Conservation (phyloP, 2,329 filamentous ascomycete species). For the Albifimbria verrucaria region DNA sequence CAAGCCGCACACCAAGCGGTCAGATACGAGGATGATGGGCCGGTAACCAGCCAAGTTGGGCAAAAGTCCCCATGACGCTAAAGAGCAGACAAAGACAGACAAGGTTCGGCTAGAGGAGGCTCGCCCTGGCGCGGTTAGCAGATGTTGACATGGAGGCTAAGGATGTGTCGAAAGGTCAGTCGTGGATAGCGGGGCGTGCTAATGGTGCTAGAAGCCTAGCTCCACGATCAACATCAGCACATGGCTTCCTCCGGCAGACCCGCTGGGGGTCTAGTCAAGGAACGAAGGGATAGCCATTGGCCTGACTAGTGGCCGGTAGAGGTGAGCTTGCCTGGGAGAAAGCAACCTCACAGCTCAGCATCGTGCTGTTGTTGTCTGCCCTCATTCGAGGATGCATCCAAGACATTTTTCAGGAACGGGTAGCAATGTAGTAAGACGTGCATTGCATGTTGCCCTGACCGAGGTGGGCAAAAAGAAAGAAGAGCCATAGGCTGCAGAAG, state of each 20-base stretch:
- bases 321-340: no score
- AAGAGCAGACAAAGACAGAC: no score
- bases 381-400: no score
- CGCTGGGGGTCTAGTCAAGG: background rate
- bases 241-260: background rate
- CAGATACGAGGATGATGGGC: background rate
- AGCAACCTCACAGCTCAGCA: no score
- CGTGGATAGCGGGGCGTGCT: background rate
- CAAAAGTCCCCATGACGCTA: background rate
- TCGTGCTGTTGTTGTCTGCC: no score
- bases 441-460: background rate
- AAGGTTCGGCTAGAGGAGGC: no score
- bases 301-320: background rate
- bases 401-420: background rate
- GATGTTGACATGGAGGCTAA: no score
- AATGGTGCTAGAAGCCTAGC: background rate
- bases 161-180: no score
- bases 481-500: background rate
- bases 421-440: background rate
- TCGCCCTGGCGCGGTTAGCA: no score
- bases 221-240: background rate
- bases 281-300: background rate
- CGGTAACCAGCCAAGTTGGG: background rate
- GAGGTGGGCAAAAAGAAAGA: background rate
- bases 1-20: background rate